Base-by-base conservation (phyloP, 2,329 filamentous ascomycete genomes). In the Xylaria sp. region DNA sequence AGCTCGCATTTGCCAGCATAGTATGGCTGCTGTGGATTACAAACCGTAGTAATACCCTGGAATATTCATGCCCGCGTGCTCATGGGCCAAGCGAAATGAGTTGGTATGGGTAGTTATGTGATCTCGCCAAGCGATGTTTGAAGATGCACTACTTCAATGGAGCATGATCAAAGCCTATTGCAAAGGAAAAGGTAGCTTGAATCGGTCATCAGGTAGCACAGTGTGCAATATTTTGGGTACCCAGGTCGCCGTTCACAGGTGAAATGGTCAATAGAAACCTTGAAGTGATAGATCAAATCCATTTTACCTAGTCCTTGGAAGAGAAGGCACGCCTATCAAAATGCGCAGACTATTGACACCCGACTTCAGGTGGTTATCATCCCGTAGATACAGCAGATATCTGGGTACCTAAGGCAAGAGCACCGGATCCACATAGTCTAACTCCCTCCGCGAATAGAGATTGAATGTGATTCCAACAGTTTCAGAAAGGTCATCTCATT, bases 11-110 rank as follows among this genome's bases (percentile, higher is more conserved):
- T 6, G 28, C 28, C 28, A 28, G 28, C 28, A 34, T 32, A 8
- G 32, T 7, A 56, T 32, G 18, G 3, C 41, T 13, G 3, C 13
- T 51, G 15, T 37, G 44, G 44, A 23, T 4, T n/a, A 68, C 69
- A 64, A 68, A 88, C 87, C 86, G 75, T 82, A 89, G 73, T 87
- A 89, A 70, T 84, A 87, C 1, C 87, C 87, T 0, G 86, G 86
- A 54, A 89, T 84, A 15, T 81, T 44, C 58, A 73, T 73, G 1
- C 56, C 74, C 66, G 74, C 74, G 25, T 18, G 39, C 18, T 46
- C 34, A 44, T 6, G 10, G 23, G 9, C 39, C 6, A 18, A 50
- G 44, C 46, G 52, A 25, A 8, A 23, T 46, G 20, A 28, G 25
- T 28, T 18, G 32, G 37, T 18, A 37, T 9, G 32, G 54, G 39